Evolutionary conservation across 108 stramenopile genomes (phyloP).

Genomic region (Stephanodiscus triporus): DNA sequence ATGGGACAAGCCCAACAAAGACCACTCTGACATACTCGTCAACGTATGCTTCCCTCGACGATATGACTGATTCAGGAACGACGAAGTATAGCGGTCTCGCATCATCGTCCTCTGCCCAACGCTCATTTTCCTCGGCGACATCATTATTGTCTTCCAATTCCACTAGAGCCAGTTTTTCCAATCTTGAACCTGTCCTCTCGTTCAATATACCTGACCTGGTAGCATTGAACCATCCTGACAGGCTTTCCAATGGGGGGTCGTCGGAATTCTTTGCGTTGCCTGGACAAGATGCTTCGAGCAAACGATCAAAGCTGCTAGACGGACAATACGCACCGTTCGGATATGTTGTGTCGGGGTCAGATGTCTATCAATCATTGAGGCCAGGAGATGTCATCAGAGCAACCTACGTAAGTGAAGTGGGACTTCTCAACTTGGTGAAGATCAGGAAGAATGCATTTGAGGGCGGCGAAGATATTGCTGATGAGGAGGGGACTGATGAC

Average conservation of each 20-base stretch:
- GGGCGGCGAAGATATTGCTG: slow-evolving; percentile 26
- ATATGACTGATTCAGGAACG: slow-evolving; percentile 32
- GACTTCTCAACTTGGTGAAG: slow-evolving; percentile 77
- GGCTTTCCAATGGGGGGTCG: slow-evolving; percentile 74
- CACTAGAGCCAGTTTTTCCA: slow-evolving; percentile 24
- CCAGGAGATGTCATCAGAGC: slow-evolving; percentile 78
- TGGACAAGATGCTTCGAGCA: slow-evolving; percentile 45
- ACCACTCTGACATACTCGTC: slow-evolving; percentile 55
- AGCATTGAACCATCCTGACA: slow-evolving; percentile 82
- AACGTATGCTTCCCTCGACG: slow-evolving; percentile 53
- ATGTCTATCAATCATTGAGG: slow-evolving; percentile 65
- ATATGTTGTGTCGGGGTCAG: slow-evolving; percentile 72
- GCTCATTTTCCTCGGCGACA: slow-evolving; percentile 51
- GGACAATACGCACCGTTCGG: slow-evolving; percentile 88
- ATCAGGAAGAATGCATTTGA: slow-evolving; percentile 63
- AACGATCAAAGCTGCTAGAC: slow-evolving; percentile 60
- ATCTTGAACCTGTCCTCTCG: slow-evolving; percentile 65
- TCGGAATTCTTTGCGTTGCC: slow-evolving; percentile 80
- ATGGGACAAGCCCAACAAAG: slow-evolving; percentile 58
- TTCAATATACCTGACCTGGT: slow-evolving; percentile 82
- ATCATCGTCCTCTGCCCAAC: slow-evolving; percentile 50
- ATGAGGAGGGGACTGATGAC: slow-evolving; percentile 8
- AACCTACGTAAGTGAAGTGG: slow-evolving; percentile 77
- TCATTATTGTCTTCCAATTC: slow-evolving; percentile 43
- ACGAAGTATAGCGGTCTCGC: slow-evolving; percentile 45